Evolutionary conservation across 345 rosid genomes (phyloP).

Genomic region (Citrus cavaleriei): DNA sequence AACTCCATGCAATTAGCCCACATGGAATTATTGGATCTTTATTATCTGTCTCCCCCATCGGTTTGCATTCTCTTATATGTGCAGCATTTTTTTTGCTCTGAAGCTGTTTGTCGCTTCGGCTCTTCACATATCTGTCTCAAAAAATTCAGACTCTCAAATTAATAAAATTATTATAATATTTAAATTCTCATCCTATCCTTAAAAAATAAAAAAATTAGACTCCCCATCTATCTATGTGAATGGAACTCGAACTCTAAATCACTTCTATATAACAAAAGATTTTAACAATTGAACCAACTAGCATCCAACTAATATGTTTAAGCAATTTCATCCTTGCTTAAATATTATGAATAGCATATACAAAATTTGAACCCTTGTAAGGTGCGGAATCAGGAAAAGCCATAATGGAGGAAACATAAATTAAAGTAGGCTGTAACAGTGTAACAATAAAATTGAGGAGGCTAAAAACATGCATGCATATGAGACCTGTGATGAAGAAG

Average conservation of each 20-base stretch:
- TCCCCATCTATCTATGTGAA: neutral
- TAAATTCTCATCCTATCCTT: neutral
- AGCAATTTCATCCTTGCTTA: too few species aligned
- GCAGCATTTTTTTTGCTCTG: slow-evolving; percentile 21
- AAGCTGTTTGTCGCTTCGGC: slow-evolving; percentile 50
- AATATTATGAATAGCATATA: neutral
- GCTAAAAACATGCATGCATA: too few species aligned
- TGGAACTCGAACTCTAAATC: neutral
- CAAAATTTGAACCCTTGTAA: neutral
- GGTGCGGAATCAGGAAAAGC: neutral
- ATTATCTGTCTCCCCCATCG: slow-evolving; percentile 12
- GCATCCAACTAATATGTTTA: too few species aligned
- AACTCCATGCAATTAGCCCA: slow-evolving; percentile 60
- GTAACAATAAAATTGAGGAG: too few species aligned
- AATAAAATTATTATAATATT: too few species aligned
- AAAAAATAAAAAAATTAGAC: too few species aligned
- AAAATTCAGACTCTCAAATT: neutral
- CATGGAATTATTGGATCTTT: slow-evolving; percentile 42
- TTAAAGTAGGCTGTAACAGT: too few species aligned
- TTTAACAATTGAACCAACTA: neutral
- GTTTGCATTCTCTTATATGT: slow-evolving; percentile 29
- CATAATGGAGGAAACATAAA: too few species aligned
- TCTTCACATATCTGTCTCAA: slow-evolving; percentile 51
- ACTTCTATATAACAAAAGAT: too few species aligned
- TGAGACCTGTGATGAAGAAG: too few species aligned